Evolutionary conservation across 2,329 filamentous ascomycete genomes (phyloP), one percentile per base, ranked within the genome.

Genomic region (Beauveria brongniartii): DNA sequence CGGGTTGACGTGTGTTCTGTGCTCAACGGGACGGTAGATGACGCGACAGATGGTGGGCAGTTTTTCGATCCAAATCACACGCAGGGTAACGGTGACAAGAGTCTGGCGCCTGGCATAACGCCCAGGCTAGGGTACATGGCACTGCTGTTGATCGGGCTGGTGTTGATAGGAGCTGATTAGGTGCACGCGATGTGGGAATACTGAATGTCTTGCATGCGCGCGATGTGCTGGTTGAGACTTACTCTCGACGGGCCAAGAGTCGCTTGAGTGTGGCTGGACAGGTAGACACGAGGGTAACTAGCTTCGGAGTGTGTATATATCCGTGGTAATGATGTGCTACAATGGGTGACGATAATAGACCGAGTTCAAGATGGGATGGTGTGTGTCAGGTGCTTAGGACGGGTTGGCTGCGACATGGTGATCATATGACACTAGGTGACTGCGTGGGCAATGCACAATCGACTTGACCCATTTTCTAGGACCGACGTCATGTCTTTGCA

Each of bases 51-150:
- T 37, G 61, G 61, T 24, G 61, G 61, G 12, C 50, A 55, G 24
- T 62, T 59, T 24, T 28, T 62, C 28, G 54, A 41, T 18, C 41
- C 61, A 51, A 62, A 62, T 55, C 50, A 54, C 46, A 57, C 59
- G 47, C 34, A 44, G 54, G 54, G 16, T 37, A 55, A 55, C 37
- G 50, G 55, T 44, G 56, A 55, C 43, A 16, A 55, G 24, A 51
- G 51, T 44, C 44, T 61, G 24, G 46, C 59, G 46, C 22, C 48
- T 47, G 43, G 20, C 20, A 41, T 40, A 20, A 20, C 41, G 9
- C 48, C 41, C 14, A 53, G 14, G 43, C 50, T 48, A 30, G 41
- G 9, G 12, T 41, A 6, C 22, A 20, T 54, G 5, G 1, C 41
- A 18, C 16, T 60, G 30, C 20, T 52, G 50, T 41, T 53, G 50